Evolutionary conservation across 1,139 yeast species (phyloP).

Genomic region (Geotrichum restrictum): DNA sequence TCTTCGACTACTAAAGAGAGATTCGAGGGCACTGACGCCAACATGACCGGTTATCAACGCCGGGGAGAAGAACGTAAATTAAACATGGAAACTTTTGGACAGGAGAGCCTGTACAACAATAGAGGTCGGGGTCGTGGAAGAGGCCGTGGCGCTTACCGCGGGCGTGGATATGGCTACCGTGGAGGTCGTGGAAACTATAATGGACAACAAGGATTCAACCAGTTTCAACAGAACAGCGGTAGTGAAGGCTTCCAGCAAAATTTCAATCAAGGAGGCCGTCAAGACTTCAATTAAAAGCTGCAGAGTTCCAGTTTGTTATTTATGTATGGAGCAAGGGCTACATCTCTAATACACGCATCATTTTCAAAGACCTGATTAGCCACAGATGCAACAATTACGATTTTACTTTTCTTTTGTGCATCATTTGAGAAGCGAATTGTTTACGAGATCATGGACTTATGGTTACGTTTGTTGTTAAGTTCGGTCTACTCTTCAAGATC

Average conservation of each 20-base stretch:
- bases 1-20: conserved; percentile 51
- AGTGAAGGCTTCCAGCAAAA: conserved; percentile 6
- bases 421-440: no score
- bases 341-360: no score
- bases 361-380: no score
- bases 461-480: no score
- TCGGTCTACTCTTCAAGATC: no score
- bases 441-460: no score
- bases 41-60: conserved; percentile 41
- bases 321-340: background rate
- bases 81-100: conserved; percentile 68
- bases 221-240: conserved; percentile 8
- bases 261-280: conserved; percentile 3
- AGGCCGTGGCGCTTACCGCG: conserved; percentile 32
- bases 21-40: conserved; percentile 35
- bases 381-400: no score
- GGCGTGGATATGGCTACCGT: conserved; percentile 8
- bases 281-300: background rate
- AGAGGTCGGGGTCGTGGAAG: conserved; percentile 37
- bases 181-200: conserved; percentile 25
- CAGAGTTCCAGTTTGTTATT: no score
- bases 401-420: no score
- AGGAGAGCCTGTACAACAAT: conserved; percentile 36
- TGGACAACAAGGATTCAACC: conserved; percentile 8
- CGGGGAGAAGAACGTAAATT: conserved; percentile 61